Conservation (phyloP, 2,329 filamentous ascomycete genomes). For the Sporothrix brunneoviolacea region DNA sequence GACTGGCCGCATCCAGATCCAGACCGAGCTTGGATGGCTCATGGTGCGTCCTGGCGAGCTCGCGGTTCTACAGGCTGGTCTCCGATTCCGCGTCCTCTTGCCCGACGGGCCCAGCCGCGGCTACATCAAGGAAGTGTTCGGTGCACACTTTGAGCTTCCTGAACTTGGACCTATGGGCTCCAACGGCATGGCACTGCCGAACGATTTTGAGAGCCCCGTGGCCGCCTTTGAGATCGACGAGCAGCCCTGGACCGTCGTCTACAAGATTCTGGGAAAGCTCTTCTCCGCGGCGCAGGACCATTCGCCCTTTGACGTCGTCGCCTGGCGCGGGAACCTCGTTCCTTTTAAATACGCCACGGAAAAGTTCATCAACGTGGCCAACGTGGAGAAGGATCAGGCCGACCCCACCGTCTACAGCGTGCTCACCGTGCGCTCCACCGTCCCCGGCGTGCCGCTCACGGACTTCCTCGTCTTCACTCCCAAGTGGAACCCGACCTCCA, state of each 20-base stretch:
- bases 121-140: conserved; percentile 62
- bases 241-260: conserved; percentile 37
- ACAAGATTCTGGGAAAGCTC: conserved; percentile 34
- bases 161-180: conserved; percentile 61
- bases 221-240: conserved; percentile 50
- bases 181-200: conserved; percentile 57
- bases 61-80: conserved; percentile 58
- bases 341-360: conserved; percentile 52
- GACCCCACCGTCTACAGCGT: conserved; percentile 63
- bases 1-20: conserved; percentile 57
- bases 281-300: neutral
- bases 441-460: conserved; percentile 47
- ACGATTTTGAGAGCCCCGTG: conserved; percentile 58
- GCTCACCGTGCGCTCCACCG: conserved; percentile 50
- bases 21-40: conserved; percentile 56
- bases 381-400: conserved; percentile 55
- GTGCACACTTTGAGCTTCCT: conserved; percentile 57
- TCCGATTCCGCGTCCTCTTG: conserved; percentile 56
- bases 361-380: conserved; percentile 48
- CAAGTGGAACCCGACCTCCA: conserved; percentile 55
- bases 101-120: conserved; percentile 30
- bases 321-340: conserved; percentile 65
- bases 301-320: conserved; percentile 30
- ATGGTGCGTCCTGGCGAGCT: conserved; percentile 59
- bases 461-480: conserved; percentile 65